Evolutionary conservation across 331 rosid species (phyloP), one percentile per base, ranked within the genome.

Genomic region (Rhamnella rubrinervis): DNA sequence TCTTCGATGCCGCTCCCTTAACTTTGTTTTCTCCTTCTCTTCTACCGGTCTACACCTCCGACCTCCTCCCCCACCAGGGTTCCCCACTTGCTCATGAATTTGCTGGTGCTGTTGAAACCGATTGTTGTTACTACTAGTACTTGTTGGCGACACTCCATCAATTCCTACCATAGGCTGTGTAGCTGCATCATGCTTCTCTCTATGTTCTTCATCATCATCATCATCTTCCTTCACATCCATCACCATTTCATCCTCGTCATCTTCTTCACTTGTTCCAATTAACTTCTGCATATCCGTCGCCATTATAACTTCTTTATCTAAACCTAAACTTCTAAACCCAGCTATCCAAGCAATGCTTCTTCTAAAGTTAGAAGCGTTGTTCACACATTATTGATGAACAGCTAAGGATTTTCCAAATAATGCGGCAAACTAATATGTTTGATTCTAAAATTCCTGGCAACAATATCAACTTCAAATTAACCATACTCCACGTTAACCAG

Each of bases 1-100:
- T 92, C 99, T 86, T 65, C 99, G 81, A 61, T 93, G 97, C 76
- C 99, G 85, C 87, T 95, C 99, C 79, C 99, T 91, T 59, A 95
- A 76, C 88, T 95, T 95, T 6, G 99, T 95, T 76, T 97, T 87
- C 83, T 95, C 99, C 76, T 95, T 95, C 88, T 95, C 99, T 77
- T 95, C 99, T 8, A 89, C 10, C 0, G 96, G 99, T 61, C 99
- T 84, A 80, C 96, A 91, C 82, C 97, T 85, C 41, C 99, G 85
- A 68, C 71, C 51, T 66, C 93, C 91, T 69, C 96, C 98, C 66
- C 91, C 87, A 0, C 86, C 85, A 1, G 91, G 95, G 58, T 88
- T 87, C 60, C 88, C 81, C 49, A 76, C 88, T 84, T 82, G 95
- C 49, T 93, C 98, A 61, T 85, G 96, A 71, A 80, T 70, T 74